Evolutionary conservation across 2,329 filamentous ascomycete species (phyloP).

Genomic region (Rhynchosporium agropyri): DNA sequence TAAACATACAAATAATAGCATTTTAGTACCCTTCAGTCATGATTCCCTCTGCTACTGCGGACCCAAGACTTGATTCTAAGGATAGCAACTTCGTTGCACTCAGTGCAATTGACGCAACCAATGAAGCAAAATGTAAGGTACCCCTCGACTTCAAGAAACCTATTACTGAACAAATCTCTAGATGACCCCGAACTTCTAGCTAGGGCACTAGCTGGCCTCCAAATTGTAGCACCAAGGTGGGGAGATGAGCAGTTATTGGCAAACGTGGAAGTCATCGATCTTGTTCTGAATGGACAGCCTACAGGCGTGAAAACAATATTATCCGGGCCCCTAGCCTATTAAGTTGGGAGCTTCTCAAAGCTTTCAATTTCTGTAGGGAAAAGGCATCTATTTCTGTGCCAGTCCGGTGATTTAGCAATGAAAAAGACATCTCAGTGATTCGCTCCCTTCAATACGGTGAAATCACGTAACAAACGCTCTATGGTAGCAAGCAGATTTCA

Average conservation of each 20-base stretch:
- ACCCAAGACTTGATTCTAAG: constrained; percentile 39
- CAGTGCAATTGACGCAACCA: constrained; percentile 36
- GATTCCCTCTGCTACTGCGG: constrained; percentile 41
- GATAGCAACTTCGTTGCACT: constrained; percentile 38
- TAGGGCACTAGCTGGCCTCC: constrained; percentile 43
- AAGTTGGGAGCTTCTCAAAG: not conserved
- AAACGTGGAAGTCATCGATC: constrained; percentile 41
- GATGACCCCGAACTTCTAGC: constrained; percentile 44
- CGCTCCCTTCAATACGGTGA: too few relatives aligned
- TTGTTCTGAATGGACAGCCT: constrained; percentile 32
- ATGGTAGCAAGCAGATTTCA: too few relatives aligned
- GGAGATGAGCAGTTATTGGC: constrained; percentile 42
- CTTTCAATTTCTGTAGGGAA: not conserved
- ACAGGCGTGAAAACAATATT: not conserved
- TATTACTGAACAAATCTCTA: constrained; percentile 25
- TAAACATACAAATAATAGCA: not conserved
- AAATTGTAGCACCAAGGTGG: constrained; percentile 42
- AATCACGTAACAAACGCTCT: too few relatives aligned
- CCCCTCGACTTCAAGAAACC: not conserved
- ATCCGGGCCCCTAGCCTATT: too few relatives aligned
- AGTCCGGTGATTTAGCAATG: too few relatives aligned
- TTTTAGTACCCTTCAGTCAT: constrained; percentile 42
- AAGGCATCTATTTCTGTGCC: not conserved
- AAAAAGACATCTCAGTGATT: too few relatives aligned
- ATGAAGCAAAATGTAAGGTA: constrained; percentile 41